Evolutionary conservation across 2,329 filamentous ascomycete genomes (phyloP).

Genomic region (Podosphaera fusca): DNA sequence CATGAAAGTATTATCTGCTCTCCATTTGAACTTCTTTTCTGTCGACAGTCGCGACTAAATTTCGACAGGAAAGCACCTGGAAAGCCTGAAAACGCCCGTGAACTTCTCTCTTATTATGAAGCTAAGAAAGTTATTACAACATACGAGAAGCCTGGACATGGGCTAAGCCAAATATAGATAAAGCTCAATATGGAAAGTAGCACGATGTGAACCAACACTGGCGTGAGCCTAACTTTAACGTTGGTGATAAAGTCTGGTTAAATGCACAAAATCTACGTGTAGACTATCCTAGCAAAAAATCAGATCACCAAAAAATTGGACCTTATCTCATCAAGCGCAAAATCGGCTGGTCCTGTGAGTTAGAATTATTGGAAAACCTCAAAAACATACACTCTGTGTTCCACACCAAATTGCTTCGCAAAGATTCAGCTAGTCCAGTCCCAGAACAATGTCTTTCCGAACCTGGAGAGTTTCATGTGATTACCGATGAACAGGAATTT

Average conservation of each 20-base stretch:
- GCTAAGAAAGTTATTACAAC: neutral
- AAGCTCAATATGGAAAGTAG: neutral
- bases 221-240: neutral
- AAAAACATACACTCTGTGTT: neutral
- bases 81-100: neutral
- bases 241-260: conserved; percentile 1
- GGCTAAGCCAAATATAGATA: neutral
- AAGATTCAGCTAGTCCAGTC: neutral
- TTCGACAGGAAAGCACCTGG: neutral
- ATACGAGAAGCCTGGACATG: neutral
- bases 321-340: neutral
- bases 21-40: neutral
- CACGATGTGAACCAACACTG: neutral
- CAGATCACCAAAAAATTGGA: neutral
- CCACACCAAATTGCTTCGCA: neutral
- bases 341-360: neutral
- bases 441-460: neutral
- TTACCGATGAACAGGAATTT: neutral
- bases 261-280: neutral
- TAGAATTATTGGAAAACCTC: neutral
- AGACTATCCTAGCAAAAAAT: neutral
- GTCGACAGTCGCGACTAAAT: neutral
- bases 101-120: neutral
- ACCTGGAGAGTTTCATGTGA: neutral
- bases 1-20: neutral